phyloP scores from a whole-genome alignment of 108 stramenopile genomes.

The Nitzschia sp. region DNA sequence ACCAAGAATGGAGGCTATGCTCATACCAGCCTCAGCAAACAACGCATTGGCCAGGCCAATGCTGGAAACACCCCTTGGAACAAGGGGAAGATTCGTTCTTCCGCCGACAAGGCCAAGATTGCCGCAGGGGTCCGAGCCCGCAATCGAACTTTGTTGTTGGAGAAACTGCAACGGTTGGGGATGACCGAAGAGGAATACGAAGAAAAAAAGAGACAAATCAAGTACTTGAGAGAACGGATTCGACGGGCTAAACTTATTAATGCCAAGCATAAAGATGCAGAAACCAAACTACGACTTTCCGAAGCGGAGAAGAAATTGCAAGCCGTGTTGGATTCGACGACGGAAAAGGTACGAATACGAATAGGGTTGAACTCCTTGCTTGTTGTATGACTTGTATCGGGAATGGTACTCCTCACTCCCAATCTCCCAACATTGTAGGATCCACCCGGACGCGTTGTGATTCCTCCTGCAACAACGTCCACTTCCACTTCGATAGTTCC shows the following conservation, averaged over 20 bases:
- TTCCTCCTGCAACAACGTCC: no score
- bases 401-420: no score
- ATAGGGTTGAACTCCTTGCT: no score
- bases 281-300: slow-evolving; percentile 14
- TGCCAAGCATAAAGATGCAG: slow-evolving; percentile 6
- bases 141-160: slow-evolving; percentile 41
- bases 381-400: neutral
- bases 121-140: slow-evolving; percentile 48
- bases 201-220: slow-evolving; percentile 43
- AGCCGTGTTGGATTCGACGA: slow-evolving; percentile 17
- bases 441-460: no score
- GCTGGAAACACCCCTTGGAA: slow-evolving; percentile 62
- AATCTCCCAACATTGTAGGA: no score
- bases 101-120: slow-evolving; percentile 46
- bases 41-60: slow-evolving; percentile 46
- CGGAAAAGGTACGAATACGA: slow-evolving; percentile 9
- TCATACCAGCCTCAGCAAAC: slow-evolving; percentile 39
- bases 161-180: slow-evolving; percentile 42
- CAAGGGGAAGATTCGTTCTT: slow-evolving; percentile 41
- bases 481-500: no score
- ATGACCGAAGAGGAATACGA: slow-evolving; percentile 54
- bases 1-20: slow-evolving; percentile 52
- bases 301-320: slow-evolving; percentile 14
- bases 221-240: slow-evolving; percentile 42
- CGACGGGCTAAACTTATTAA: slow-evolving; percentile 38